These are phyloP conservation scores for Vicia villosa DNA, from an alignment of 306 rosid genomes.

Conservation along the genomic window DNA sequence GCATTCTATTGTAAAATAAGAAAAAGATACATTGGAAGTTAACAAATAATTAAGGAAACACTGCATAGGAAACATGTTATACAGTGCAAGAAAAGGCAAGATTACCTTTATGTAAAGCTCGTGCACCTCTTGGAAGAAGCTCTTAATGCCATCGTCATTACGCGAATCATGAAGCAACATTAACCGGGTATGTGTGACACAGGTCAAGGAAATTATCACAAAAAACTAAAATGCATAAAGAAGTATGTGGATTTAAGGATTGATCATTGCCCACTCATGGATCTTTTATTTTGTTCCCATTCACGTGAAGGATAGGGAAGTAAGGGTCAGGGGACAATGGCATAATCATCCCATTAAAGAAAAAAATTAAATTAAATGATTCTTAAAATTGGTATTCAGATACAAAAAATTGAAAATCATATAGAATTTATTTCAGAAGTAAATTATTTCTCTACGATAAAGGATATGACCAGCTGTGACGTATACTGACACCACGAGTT, in stretches of 20 bases:
- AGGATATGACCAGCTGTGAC: slow-evolving; percentile 99
- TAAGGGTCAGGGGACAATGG: not conserved
- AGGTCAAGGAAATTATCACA: slow-evolving; percentile 62
- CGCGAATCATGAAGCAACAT: slow-evolving; percentile 97
- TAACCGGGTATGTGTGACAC: slow-evolving; percentile 74
- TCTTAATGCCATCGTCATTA: slow-evolving; percentile 97
- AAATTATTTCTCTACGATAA: slow-evolving; percentile 18
- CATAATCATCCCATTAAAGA: slow-evolving; percentile 7
- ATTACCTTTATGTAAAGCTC: slow-evolving; percentile 93
- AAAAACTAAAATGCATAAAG: not conserved
- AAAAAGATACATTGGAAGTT: slow-evolving; percentile 14
- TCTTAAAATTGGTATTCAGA: slow-evolving; percentile 19
- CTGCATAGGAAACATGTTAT: no score
- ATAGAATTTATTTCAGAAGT: slow-evolving; percentile 5
- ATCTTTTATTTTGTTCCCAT: slow-evolving; percentile 9
- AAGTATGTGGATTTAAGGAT: not conserved
- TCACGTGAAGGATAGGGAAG: slow-evolving; percentile 16
- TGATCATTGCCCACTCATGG: slow-evolving; percentile 21
- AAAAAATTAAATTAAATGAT: not conserved
- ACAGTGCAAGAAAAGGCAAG: slow-evolving; percentile 32
- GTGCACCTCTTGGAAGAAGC: slow-evolving; percentile 97
- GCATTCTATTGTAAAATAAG: slow-evolving; percentile 8
- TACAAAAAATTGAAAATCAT: not conserved
- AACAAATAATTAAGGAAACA: no score
- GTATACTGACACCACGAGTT: slow-evolving; percentile 85